A percentile compares a stretch with the other conserved stretches of the same genome.
phyloP scores from a whole-genome alignment of 2,329 filamentous ascomycete species.

The Pleoardoris graminearum region DNA sequence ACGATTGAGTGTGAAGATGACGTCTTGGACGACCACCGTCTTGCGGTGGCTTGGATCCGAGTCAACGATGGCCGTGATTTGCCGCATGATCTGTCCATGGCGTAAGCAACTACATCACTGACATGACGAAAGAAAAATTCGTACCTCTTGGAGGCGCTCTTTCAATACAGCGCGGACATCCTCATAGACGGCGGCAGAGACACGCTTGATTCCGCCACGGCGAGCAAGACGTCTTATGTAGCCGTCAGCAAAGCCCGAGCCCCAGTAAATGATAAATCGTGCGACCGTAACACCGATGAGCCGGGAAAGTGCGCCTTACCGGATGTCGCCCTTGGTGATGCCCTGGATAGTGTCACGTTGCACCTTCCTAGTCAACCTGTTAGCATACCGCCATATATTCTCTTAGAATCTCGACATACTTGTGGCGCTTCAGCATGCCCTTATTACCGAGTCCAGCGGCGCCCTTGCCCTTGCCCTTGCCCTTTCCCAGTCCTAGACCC shows the following conservation, averaged over 20 bases:
- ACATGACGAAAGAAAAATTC: constrained; percentile 6
- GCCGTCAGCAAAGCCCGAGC: constrained; percentile 21
- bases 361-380: constrained; percentile 29
- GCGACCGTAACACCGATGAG: background rate
- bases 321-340: constrained; percentile 42
- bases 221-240: constrained; percentile 67
- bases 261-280: background rate
- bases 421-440: constrained; percentile 25
- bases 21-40: constrained; percentile 35
- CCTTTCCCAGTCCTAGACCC: constrained; percentile 28
- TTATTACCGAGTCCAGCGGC: constrained; percentile 1
- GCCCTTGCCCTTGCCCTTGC: constrained; percentile 26
- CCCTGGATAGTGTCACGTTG: constrained; percentile 38
- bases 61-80: constrained; percentile 32
- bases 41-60: constrained; percentile 24
- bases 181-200: constrained; percentile 66
- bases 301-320: constrained; percentile 23
- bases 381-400: constrained; percentile 6
- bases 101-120: background rate
- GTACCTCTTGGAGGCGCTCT: constrained; percentile 47
- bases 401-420: constrained; percentile 17
- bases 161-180: constrained; percentile 61
- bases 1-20: constrained; percentile 37
- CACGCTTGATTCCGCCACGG: constrained; percentile 76
- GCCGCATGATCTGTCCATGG: constrained; percentile 25